phyloP scores from a whole-genome alignment of 345 rosid species.

The Eucalyptus erythrocorys region DNA sequence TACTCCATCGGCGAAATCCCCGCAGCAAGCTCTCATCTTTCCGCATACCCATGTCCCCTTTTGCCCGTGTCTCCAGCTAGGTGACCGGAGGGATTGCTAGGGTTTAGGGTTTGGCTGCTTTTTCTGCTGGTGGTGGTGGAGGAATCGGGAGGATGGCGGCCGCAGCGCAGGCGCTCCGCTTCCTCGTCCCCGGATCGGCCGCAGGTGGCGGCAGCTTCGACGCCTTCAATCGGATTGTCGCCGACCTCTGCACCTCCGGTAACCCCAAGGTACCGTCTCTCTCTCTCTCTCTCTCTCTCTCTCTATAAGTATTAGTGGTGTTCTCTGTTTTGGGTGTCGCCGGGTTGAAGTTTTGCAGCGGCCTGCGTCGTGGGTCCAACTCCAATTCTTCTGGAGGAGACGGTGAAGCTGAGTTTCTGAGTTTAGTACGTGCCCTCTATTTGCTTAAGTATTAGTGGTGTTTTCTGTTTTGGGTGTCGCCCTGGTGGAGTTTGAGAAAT shows the following conservation, averaged over 20 bases:
- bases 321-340: background rate
- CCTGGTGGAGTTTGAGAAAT: background rate
- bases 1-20: background rate
- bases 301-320: background rate
- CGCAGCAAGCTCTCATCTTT: background rate
- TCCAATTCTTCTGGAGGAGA: background rate
- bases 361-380: background rate
- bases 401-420: background rate
- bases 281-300: background rate
- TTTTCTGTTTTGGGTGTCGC: background rate
- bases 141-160: conserved; percentile 27
- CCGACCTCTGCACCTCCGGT: conserved; percentile 76
- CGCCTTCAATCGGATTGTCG: conserved; percentile 63
- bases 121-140: background rate
- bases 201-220: conserved; percentile 61
- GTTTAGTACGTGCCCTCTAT: background rate
- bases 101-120: conserved; percentile 25
- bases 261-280: conserved; percentile 51
- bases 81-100: background rate
- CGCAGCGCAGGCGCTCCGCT: conserved; percentile 52
- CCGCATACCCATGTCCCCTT: background rate
- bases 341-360: background rate
- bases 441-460: background rate
- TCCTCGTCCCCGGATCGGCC: conserved; percentile 27
- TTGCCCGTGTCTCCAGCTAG: background rate